Conservation (phyloP, 176 grass and related monocot species). For the Carex pumila region DNA sequence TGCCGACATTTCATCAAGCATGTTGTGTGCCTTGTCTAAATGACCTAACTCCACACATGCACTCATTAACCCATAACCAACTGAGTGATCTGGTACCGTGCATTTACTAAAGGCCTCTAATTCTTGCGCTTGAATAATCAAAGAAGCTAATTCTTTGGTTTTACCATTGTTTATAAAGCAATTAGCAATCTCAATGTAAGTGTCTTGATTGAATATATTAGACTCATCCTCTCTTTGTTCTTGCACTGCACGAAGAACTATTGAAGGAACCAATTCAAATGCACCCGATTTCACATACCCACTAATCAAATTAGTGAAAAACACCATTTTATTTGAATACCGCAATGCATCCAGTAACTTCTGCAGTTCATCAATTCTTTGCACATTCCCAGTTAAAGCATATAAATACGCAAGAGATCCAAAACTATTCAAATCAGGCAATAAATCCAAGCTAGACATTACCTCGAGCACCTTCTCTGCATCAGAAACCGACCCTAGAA, state of each 20-base stretch:
- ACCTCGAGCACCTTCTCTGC: slow-evolving; percentile 73
- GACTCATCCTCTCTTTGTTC: slow-evolving; percentile 36
- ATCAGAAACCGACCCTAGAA: slow-evolving; percentile 43
- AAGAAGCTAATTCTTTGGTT: slow-evolving; percentile 58
- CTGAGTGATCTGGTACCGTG: slow-evolving; percentile 33
- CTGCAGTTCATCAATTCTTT: slow-evolving; percentile 61
- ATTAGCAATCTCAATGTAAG: slow-evolving; percentile 49
- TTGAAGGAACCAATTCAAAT: slow-evolving; percentile 50
- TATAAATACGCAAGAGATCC: slow-evolving; percentile 82
- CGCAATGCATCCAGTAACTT: slow-evolving; percentile 72
- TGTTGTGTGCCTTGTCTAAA: slow-evolving; percentile 72
- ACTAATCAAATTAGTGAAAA: slow-evolving; percentile 75
- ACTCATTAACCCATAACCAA: slow-evolving; percentile 82
- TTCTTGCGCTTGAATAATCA: slow-evolving; percentile 81
- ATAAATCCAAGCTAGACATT: slow-evolving; percentile 61
- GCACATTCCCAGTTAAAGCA: slow-evolving; percentile 50
- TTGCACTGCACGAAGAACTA: slow-evolving; percentile 49
- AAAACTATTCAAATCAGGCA: slow-evolving; percentile 62
- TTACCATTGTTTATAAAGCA: slow-evolving; percentile 45
- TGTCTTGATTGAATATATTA: slow-evolving; percentile 34
- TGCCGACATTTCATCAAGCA: slow-evolving; percentile 84
- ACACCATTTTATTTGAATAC: slow-evolving; percentile 41
- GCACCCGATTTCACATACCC: slow-evolving; percentile 50
- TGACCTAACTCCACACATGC: slow-evolving; percentile 72
- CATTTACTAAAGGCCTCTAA: slow-evolving; percentile 38